A percentile compares a stretch with the other conserved stretches of the same genome.
Evolutionary conservation across 176 grass and related monocot species (phyloP).

Genomic region (Paspalum notatum): DNA sequence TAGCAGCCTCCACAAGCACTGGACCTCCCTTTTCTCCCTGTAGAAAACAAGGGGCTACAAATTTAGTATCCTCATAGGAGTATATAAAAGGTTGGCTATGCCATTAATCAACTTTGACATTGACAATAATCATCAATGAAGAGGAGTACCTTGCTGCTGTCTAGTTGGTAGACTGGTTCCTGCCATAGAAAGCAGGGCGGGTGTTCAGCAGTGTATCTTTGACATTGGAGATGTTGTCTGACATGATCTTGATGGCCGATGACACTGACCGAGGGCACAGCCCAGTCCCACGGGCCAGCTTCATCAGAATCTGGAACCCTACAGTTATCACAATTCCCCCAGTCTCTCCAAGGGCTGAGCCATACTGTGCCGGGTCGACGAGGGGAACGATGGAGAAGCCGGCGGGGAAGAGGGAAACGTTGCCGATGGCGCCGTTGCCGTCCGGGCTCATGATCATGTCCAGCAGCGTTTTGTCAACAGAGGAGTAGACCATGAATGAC

Average conservation of each 20-base stretch:
- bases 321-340: conserved; percentile 58
- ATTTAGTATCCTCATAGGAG: neutral
- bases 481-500: conserved; percentile 63
- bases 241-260: conserved; percentile 29
- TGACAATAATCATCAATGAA: neutral
- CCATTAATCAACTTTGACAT: neutral
- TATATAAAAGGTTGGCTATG: neutral
- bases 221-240: conserved; percentile 32
- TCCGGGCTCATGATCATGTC: conserved; percentile 17
- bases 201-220: conserved; percentile 32
- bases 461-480: conserved; percentile 39
- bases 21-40: conserved; percentile 12
- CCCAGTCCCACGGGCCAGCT: conserved; percentile 29
- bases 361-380: neutral
- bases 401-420: conserved; percentile 43
- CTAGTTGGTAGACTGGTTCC: neutral
- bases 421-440: neutral
- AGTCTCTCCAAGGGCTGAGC: neutral
- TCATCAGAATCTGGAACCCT: conserved; percentile 62
- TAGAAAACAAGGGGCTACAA: conserved; percentile 22
- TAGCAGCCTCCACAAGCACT: conserved; percentile 21
- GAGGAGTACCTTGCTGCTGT: conserved; percentile 24
- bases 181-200: conserved; percentile 16
- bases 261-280: conserved; percentile 35
- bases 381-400: conserved; percentile 47